Conservation (phyloP, 139 green algal species). For the Pycnococcus provasolii region DNA sequence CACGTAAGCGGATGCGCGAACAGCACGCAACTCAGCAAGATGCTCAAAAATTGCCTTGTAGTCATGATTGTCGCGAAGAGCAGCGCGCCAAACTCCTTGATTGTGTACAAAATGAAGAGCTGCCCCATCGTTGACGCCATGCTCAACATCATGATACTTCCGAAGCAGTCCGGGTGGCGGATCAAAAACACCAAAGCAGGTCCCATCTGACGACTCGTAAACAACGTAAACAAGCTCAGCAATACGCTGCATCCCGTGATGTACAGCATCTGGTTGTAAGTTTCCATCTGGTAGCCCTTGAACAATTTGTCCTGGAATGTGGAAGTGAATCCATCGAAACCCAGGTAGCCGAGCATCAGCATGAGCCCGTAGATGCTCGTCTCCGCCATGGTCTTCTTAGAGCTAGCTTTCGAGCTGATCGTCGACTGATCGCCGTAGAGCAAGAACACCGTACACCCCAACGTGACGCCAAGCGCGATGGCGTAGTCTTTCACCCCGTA, state of each 20-base stretch:
- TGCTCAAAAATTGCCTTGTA: conserved; percentile 70
- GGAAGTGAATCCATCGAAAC: conserved; percentile 70
- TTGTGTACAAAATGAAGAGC: conserved; percentile 66
- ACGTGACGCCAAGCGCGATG: conserved; percentile 59
- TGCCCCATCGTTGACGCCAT: conserved; percentile 35
- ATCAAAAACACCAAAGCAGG: conserved; percentile 48
- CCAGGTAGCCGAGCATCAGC: conserved; percentile 89
- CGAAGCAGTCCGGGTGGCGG: conserved; percentile 40
- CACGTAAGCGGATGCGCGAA: conserved; percentile 66
- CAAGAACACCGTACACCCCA: conserved; percentile 75
- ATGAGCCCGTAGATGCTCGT: conserved; percentile 40
- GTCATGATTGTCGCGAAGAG: conserved; percentile 86
- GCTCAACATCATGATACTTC: conserved; percentile 45
- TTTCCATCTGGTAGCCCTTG: conserved; percentile 87
- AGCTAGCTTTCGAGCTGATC: too few relatives aligned
- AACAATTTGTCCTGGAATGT: conserved; percentile 95
- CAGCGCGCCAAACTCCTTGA: conserved; percentile 59
- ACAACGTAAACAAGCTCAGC: conserved; percentile 39
- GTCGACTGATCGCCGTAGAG: conserved; percentile 13
- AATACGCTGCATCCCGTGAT: conserved; percentile 45
- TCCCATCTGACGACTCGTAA: conserved; percentile 44
- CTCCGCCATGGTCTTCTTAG: neutral
- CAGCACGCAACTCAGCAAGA: conserved; percentile 73
- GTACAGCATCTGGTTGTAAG: conserved; percentile 62
- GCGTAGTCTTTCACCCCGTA: conserved; percentile 70